These are phyloP conservation scores for Oryza officinalis DNA, from an alignment of 176 grass and related monocot species.

Conservation along the genomic window DNA sequence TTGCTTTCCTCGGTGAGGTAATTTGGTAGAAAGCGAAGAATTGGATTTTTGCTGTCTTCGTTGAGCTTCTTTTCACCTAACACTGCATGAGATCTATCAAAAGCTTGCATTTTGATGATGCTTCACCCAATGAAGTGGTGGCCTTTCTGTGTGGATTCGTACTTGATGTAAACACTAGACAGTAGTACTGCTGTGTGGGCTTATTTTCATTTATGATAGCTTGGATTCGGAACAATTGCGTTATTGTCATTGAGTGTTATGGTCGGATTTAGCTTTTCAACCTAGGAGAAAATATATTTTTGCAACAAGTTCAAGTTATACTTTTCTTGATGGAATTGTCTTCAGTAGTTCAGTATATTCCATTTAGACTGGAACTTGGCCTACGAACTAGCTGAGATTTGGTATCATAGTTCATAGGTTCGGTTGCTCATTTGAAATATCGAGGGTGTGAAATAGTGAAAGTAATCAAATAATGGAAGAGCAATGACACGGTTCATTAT, in stretches of 20 bases:
- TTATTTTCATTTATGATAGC: constrained; percentile 22
- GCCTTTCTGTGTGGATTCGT: constrained; percentile 8
- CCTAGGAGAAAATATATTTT: constrained; percentile 5
- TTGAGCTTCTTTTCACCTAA: not conserved
- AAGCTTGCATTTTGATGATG: not conserved
- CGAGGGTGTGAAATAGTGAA: not conserved
- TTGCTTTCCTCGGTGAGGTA: not conserved
- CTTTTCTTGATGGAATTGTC: constrained; percentile 2
- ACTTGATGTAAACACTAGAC: not conserved
- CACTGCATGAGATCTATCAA: constrained; percentile 7
- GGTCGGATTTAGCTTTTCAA: constrained; percentile 20
- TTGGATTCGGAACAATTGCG: constrained; percentile 20
- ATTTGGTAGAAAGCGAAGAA: not conserved
- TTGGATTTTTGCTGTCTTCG: not conserved
- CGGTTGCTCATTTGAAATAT: not conserved
- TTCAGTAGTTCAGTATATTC: not conserved
- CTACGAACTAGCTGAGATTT: not conserved
- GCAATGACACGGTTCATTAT: not conserved
- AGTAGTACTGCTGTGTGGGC: not conserved
- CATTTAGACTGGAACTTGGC: constrained; percentile 20
- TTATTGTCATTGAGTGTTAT: not conserved
- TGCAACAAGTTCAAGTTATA: not conserved
- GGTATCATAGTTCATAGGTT: not conserved
- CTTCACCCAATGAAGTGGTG: not conserved
- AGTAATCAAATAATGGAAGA: not conserved